Percentiles rank a stretch among this genome's conserved stretches.
phyloP scores from a whole-genome alignment of 495 filamentous ascomycete genomes.

The Lindgomyces ingoldianus region DNA sequence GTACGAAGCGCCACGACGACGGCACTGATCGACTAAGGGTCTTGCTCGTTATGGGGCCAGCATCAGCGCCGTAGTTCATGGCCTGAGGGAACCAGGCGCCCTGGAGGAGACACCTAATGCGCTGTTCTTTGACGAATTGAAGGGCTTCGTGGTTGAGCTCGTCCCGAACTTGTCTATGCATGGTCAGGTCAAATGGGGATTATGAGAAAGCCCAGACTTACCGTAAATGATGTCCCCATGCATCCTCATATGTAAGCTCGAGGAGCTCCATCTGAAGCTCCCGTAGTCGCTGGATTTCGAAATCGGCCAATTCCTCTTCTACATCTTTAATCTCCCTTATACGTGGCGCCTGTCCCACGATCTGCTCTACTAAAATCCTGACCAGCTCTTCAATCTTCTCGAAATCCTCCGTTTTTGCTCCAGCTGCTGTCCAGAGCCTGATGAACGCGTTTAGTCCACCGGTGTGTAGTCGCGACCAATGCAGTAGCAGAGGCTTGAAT shows the following conservation, averaged over 20 bases:
- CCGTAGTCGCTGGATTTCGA: constrained; percentile 73
- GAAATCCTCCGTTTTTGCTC: constrained; percentile 82
- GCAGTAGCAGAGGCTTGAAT: constrained; percentile 84
- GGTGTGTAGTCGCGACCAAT: constrained; percentile 95
- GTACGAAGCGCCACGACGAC: constrained; percentile 74
- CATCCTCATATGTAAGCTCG: constrained; percentile 87
- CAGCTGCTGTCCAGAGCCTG: constrained; percentile 86
- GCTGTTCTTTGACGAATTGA: constrained; percentile 95
- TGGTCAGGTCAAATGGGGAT: constrained; percentile 17
- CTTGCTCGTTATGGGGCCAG: constrained; percentile 43
- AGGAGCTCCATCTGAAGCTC: constrained; percentile 94
- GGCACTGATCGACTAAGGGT: constrained; percentile 45
- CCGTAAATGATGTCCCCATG: constrained; percentile 83
- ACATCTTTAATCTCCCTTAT: constrained; percentile 86
- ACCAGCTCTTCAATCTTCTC: constrained; percentile 88
- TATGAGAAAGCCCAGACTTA: constrained; percentile 10
- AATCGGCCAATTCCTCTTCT: constrained; percentile 83
- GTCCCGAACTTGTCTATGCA: constrained; percentile 74
- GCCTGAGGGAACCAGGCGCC: constrained; percentile 86
- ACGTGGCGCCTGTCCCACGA: constrained; percentile 79
- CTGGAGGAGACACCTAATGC: constrained; percentile 85
- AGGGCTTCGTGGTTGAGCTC: constrained; percentile 89
- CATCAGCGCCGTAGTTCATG: constrained; percentile 45
- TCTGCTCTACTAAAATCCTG: constrained; percentile 86
- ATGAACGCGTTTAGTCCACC: constrained; percentile 87